phyloP scores from a whole-genome alignment of 805 yeast genomes.

The Crinitomyces ghanaensis region DNA sequence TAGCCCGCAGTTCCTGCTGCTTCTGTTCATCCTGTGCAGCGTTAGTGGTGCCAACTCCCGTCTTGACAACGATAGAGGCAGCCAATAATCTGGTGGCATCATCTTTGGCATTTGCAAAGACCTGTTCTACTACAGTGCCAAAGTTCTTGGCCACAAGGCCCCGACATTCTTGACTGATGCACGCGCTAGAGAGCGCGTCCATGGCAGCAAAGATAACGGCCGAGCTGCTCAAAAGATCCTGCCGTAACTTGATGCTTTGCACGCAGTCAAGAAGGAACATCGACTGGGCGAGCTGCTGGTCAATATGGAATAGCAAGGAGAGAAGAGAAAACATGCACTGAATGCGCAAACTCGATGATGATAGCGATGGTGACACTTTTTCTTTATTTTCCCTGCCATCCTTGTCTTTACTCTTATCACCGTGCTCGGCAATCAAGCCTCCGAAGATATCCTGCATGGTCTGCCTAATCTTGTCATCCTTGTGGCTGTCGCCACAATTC shows the following conservation, averaged over 20 bases:
- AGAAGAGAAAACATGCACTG: constrained; percentile 19
- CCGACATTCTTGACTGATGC: constrained; percentile 23
- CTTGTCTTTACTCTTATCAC: too few species aligned
- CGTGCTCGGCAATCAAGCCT: too few species aligned
- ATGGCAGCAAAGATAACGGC: constrained; percentile 19
- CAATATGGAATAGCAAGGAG: constrained; percentile 19
- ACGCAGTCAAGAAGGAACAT: constrained; percentile 17
- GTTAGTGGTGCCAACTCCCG: constrained; percentile 19
- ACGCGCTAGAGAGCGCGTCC: constrained; percentile 26
- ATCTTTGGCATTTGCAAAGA: constrained; percentile 14
- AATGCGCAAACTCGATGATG: not conserved
- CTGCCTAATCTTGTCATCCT: not conserved
- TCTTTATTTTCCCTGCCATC: too few species aligned
- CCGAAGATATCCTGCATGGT: too few species aligned
- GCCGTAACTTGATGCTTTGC: constrained; percentile 11
- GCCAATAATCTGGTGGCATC: constrained; percentile 21
- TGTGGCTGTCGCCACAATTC: too few species aligned
- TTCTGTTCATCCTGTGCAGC: constrained; percentile 9
- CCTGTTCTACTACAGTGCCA: constrained; percentile 14
- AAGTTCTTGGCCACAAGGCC: constrained; percentile 18
- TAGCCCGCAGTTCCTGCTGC: constrained; percentile 11
- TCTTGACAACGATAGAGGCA: constrained; percentile 26
- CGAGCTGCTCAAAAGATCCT: constrained; percentile 11
- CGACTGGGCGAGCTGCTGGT: constrained; percentile 17
- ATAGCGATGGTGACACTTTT: not conserved